These are phyloP conservation scores for Auricularia auricula-judae DNA, from an alignment of 768 basidiomycete species.

Conservation along the genomic window DNA sequence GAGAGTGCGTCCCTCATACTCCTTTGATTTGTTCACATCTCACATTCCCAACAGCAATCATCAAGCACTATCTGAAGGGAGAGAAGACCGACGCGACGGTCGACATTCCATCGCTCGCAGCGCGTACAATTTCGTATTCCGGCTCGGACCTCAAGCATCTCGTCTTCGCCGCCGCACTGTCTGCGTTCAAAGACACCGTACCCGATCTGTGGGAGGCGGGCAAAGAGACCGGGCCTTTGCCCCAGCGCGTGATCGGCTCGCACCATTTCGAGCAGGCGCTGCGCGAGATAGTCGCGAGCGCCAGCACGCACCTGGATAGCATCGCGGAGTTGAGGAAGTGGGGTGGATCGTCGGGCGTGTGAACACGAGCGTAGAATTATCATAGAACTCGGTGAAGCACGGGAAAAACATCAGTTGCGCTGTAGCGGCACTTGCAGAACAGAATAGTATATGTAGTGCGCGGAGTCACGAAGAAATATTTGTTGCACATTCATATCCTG, in stretches of 20 bases:
- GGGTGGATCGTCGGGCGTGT: neutral
- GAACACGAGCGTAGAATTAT: too few relatives aligned
- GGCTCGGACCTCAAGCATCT: constrained; percentile 3
- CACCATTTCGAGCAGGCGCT: neutral
- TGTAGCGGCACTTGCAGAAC: too few relatives aligned
- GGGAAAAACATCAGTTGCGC: too few relatives aligned
- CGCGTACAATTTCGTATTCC: neutral
- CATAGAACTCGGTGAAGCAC: too few relatives aligned
- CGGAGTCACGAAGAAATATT: too few relatives aligned
- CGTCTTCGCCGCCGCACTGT: neutral
- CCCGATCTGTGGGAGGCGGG: neutral
- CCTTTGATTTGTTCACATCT: too few relatives aligned
- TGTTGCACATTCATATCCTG: too few relatives aligned
- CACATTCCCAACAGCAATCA: neutral
- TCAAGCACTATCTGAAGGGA: neutral
- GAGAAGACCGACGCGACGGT: neutral
- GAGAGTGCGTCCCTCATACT: constrained; percentile 13
- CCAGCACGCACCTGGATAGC: neutral
- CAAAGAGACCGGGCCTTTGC: neutral
- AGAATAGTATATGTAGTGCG: too few relatives aligned
- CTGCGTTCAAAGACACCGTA: neutral
- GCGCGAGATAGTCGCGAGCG: neutral
- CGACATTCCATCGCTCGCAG: neutral
- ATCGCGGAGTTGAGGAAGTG: neutral
- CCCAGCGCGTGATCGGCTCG: neutral